Base-by-base conservation (phyloP, 768 basidiomycete species). In the Flagelloscypha sp. region DNA sequence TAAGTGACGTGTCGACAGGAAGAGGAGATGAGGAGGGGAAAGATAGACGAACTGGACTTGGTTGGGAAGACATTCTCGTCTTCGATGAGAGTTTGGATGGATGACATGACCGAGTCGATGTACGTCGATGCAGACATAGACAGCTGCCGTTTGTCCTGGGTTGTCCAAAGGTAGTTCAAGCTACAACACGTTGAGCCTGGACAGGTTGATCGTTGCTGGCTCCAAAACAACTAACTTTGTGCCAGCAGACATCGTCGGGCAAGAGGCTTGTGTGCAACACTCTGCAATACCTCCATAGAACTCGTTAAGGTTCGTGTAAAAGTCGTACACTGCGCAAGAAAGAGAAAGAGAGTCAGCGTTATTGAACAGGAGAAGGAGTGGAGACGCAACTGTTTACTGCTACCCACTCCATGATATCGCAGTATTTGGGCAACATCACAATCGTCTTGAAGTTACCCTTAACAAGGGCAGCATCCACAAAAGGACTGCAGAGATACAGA, bases 401-500 rank as follows among this genome's bases (percentile, higher is more conserved):
- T 19, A 94, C 92, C 92, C 92, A 95, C 54, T 95, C 92, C 72
- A 89, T 93, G 39, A 88, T 80, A 53, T 94, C 89, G 19, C 87
- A 83, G 48, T 93, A 95, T 56, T 94, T 95, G 6, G 94, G 94
- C 36, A 90, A 71, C 61, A 90, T 84, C 38, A 97, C 92, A 49
- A 98, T 97, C 3, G 92, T 95, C 66, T 94, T 97, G 68, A 95
- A 97, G 60, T 92, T 95, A 16, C 94, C 94, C 57, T 94, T 97
- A 40, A 98, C 93, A 28, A 98, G 72, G 0, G 94, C 89, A 2
- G 90, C 84, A 48, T 94, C 92, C 37, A 85, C 88, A 56, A 98
- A 98, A 3, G 93, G 93, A 36, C 85, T 84, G 57, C 84, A 94
- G 8, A 97, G 72, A 53, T 94, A 95, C 12, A 97, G 63, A 1